Conservation (phyloP, 805 yeast genomes). For the Yamadazyma phyllophila region DNA sequence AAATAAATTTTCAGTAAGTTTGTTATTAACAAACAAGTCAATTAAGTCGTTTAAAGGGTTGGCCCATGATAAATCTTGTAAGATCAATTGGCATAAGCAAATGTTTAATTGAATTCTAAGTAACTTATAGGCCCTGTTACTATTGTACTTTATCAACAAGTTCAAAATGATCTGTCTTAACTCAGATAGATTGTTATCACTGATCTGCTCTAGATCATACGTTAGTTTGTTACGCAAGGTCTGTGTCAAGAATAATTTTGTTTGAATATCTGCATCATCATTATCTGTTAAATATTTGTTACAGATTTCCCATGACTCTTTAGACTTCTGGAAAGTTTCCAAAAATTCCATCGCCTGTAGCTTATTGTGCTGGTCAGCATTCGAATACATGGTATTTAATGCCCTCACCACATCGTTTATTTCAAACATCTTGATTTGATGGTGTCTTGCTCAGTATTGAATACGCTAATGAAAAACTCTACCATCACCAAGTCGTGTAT, state of each 20-base stretch:
- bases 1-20: constrained; percentile 42
- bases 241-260: constrained; percentile 85
- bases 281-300: constrained; percentile 50
- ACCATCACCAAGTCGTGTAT: constrained; percentile 3
- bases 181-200: constrained; percentile 51
- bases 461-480: background rate
- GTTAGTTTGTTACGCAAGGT: constrained; percentile 82
- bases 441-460: background rate
- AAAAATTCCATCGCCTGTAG: constrained; percentile 53
- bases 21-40: constrained; percentile 16
- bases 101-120: constrained; percentile 83
- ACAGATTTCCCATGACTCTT: constrained; percentile 74
- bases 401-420: constrained; percentile 41
- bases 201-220: constrained; percentile 80
- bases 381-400: constrained; percentile 47
- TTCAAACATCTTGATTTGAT: constrained; percentile 6
- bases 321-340: constrained; percentile 80
- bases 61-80: constrained; percentile 75
- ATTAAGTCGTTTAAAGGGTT: constrained; percentile 53
- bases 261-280: constrained; percentile 43
- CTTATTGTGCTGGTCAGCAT: constrained; percentile 44
- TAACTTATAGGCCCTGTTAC: constrained; percentile 39
- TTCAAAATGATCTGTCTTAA: constrained; percentile 67
- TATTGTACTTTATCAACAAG: constrained; percentile 47
- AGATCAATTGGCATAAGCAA: constrained; percentile 75